Base-by-base conservation (phyloP, 768 basidiomycete species). In the Leucocoprinus leucothites region DNA sequence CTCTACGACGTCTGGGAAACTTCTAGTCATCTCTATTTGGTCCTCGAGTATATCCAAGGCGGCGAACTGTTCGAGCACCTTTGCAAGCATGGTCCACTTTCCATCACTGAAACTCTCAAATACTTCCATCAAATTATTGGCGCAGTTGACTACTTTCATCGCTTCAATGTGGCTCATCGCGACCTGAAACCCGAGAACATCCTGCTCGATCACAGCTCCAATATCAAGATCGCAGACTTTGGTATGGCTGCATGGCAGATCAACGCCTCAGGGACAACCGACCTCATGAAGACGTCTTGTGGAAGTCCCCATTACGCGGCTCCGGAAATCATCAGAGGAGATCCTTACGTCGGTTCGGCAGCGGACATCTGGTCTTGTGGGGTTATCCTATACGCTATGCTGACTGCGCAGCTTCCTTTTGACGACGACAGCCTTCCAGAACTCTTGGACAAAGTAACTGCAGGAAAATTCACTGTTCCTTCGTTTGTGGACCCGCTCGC, bases 1-100 rank as follows among this genome's bases (percentile, higher is more conserved):
- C 82, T 98, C 25, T 95, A 94, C 73, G 95, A 98, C 66, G 94
- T 98, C 59, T 98, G 92, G 93, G 94, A 98, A 71, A 94, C 94
- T 0, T 87, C 87, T 3, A 81, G 82, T 28, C 86, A 95, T 56
- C 82, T 96, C 60, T 97, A 84, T 68, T 84, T 98, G 57, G 87
- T 98, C 63, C 85, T 96, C 62, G 95, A 98, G 73, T 97, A 95
- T 69, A 86, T 95, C 58, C 89, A 94, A 60, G 92, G 91, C 57
- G 95, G 95, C 58, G 95, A 97, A 69, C 83, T 98, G 28, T 96
- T 97, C 71, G 91, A 98, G 62, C 86, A 95, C 68, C 80, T 97
- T 45, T 91, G 91, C 71, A 80, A 80, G 54, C 82, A 86, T 50
- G 91, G 92, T 9, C 78, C 82, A 8, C 81, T 94, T 3, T 78